These are phyloP conservation scores for Colletotrichum musae DNA, from an alignment of 2,329 filamentous ascomycete species.

Conservation along the genomic window DNA sequence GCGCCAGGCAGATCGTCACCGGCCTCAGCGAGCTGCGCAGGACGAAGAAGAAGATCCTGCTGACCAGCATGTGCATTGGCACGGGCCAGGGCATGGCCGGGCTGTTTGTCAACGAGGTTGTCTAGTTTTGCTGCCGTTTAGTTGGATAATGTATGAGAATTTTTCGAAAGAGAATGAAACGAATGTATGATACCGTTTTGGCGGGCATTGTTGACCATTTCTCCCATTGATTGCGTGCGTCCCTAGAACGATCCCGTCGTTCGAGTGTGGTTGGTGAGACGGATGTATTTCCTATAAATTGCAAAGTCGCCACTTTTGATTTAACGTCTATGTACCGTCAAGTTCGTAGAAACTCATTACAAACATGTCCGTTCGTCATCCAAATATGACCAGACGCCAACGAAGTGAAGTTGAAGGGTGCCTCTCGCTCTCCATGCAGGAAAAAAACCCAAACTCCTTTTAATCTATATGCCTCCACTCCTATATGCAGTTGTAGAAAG, in stretches of 20 bases:
- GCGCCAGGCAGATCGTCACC: conserved; percentile 87
- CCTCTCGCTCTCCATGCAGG: conserved; percentile 25
- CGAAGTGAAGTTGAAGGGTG: background rate
- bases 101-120: conserved; percentile 72
- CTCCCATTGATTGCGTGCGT: background rate
- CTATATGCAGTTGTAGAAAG: background rate
- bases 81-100: conserved; percentile 80
- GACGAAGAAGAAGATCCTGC: conserved; percentile 88
- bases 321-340: conserved; percentile 23
- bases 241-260: background rate
- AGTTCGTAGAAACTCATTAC: conserved; percentile 16
- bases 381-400: background rate
- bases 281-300: background rate
- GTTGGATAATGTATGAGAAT: conserved; percentile 25
- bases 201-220: background rate
- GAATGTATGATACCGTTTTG: conserved; percentile 10
- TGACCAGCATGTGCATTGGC: conserved; percentile 92
- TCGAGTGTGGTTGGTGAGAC: background rate
- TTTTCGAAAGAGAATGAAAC: conserved; percentile 7
- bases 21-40: conserved; percentile 87
- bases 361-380: conserved; percentile 1
- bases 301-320: conserved; percentile 24
- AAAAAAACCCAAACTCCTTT: conserved; percentile 26
- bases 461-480: conserved; percentile 13
- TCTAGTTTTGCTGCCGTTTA: conserved; percentile 12